phyloP scores from a whole-genome alignment of 2,329 filamentous ascomycete genomes.

The Stagonosporopsis vannaccii region DNA sequence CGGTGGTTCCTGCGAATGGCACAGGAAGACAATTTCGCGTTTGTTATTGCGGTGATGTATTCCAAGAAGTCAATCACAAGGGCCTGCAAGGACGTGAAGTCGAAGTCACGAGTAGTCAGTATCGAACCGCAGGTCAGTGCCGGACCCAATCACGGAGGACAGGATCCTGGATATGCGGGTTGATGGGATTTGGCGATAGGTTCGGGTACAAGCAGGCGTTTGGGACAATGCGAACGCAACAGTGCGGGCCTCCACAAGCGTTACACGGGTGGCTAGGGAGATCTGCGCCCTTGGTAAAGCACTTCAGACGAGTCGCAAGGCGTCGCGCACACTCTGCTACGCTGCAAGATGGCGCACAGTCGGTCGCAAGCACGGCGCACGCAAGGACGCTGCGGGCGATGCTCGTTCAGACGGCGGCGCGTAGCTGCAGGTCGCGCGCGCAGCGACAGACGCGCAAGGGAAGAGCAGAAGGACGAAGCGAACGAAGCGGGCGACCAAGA shows the following conservation, averaged over 20 bases:
- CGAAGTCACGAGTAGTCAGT: conserved; percentile 20
- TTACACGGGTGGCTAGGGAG: conserved; percentile 43
- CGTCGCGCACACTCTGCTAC: conserved; percentile 29
- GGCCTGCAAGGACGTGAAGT: conserved; percentile 36
- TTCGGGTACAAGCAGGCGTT: conserved; percentile 40
- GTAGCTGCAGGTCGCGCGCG: conserved; percentile 26
- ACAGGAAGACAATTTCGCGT: conserved; percentile 13
- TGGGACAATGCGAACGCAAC: conserved; percentile 46
- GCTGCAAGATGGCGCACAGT: conserved; percentile 16
- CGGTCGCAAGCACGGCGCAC: conserved; percentile 24
- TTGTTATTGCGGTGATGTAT: conserved; percentile 15
- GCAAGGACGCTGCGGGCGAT: conserved; percentile 29
- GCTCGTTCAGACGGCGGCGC: conserved; percentile 30
- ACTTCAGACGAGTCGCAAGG: conserved; percentile 25
- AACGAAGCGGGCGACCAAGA: conserved; percentile 4
- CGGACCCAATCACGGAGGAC: conserved; percentile 23
- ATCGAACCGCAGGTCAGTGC: conserved; percentile 20
- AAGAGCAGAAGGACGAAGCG: conserved; percentile 17
- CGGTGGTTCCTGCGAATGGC: neutral
- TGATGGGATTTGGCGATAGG: conserved; percentile 22
- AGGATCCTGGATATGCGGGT: conserved; percentile 37
- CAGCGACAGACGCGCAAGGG: conserved; percentile 19
- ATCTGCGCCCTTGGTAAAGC: conserved; percentile 28
- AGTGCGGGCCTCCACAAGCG: conserved; percentile 40
- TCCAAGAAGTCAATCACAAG: conserved; percentile 26